A percentile compares a stretch with the other conserved stretches of the same genome.
These are phyloP conservation scores for Mrakia blollopis DNA, from an alignment of 768 basidiomycete genomes.

Conservation along the genomic window DNA sequence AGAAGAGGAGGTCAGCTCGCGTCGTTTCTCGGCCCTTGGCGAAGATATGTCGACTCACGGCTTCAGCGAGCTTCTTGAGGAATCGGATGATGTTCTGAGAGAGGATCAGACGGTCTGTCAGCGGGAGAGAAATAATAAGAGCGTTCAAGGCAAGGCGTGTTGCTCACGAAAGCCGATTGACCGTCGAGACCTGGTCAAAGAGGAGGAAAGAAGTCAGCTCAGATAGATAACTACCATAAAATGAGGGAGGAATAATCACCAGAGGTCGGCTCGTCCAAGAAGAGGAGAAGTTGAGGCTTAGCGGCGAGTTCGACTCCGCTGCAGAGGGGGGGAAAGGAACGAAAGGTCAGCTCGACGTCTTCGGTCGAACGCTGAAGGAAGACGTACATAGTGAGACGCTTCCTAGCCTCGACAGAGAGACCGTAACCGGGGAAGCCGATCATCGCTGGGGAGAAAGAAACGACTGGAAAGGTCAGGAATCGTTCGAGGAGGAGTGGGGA, in stretches of 20 bases:
- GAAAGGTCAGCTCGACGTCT: too few relatives aligned
- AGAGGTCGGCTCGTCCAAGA: conserved; percentile 47
- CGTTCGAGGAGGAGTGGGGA: too few relatives aligned
- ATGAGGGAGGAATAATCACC: conserved; percentile 30
- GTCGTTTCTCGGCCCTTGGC: background rate
- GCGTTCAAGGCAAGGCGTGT: too few relatives aligned
- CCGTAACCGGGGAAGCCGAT: conserved; percentile 57
- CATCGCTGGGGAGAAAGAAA: too few relatives aligned
- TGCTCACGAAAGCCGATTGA: conserved; percentile 64
- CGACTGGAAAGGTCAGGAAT: conserved; percentile 46
- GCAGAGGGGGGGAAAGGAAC: too few relatives aligned
- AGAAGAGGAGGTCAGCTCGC: too few relatives aligned
- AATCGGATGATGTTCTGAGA: conserved; percentile 56
- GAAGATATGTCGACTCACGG: background rate
- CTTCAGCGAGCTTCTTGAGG: conserved; percentile 34
- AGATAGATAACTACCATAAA: too few relatives aligned
- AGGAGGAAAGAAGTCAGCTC: conserved; percentile 33
- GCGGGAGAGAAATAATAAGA: too few relatives aligned
- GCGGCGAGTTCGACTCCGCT: conserved; percentile 54
- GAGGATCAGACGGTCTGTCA: too few relatives aligned
- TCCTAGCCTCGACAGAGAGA: conserved; percentile 61
- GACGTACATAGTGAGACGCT: conserved; percentile 48
- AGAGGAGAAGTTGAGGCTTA: conserved; percentile 74
- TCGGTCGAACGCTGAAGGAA: too few relatives aligned
- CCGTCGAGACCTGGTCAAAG: conserved; percentile 52